Evolutionary conservation across 495 filamentous ascomycete species (phyloP).

Genomic region (Aspergillus carlsbadensis): DNA sequence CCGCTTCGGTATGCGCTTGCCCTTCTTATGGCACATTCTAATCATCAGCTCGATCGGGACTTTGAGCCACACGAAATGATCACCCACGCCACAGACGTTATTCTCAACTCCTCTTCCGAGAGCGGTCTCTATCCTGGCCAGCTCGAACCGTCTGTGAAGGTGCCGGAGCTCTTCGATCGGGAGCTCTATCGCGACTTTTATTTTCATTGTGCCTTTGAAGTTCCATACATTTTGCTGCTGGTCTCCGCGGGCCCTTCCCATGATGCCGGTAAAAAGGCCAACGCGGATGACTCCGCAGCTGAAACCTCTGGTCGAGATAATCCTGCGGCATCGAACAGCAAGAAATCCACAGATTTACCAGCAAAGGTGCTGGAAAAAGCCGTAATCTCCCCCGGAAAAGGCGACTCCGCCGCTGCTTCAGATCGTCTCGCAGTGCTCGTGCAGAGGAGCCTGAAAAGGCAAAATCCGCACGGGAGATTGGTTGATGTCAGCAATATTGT

Average conservation of each 20-base stretch:
- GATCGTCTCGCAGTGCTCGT: neutral
- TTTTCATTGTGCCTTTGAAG: constrained; percentile 8
- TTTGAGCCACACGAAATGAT: constrained; percentile 3
- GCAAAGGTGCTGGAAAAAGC: neutral
- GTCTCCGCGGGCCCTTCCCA: neutral
- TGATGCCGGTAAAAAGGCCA: neutral
- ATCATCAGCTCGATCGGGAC: constrained; percentile 1
- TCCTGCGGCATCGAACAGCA: neutral
- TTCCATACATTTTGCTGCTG: constrained; percentile 6
- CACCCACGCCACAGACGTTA: neutral
- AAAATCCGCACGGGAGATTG: constrained; percentile 9
- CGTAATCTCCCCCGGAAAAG: neutral
- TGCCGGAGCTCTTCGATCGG: constrained; percentile 2
- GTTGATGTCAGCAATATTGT: constrained; percentile 12
- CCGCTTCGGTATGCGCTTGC: constrained; percentile 1
- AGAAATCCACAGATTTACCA: neutral
- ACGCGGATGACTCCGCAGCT: neutral
- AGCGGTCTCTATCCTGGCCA: constrained; percentile 5
- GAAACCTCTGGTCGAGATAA: no score
- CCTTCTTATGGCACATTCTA: constrained; percentile 6
- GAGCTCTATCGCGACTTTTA: constrained; percentile 11
- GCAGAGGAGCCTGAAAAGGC: constrained; percentile 4
- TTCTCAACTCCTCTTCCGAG: constrained; percentile 5
- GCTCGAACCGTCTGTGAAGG: neutral
- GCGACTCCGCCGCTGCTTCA: neutral